Evolutionary conservation across 352 stramenopile species (phyloP).

Genomic region (Pythium sp.): DNA sequence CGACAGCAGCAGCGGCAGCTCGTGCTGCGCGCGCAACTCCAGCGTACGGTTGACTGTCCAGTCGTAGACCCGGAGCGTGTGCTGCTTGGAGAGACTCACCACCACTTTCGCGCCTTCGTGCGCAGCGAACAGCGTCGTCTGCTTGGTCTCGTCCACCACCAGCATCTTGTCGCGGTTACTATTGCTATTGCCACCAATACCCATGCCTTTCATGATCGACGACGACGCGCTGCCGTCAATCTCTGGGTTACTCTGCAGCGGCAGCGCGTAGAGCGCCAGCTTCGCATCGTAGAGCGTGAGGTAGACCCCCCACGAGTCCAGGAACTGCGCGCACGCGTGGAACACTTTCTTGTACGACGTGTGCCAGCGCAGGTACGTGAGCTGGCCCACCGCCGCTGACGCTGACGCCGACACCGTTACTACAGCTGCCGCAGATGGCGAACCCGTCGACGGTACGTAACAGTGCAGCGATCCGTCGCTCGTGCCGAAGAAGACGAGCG

Average conservation of each 20-base stretch:
- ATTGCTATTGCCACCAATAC: slow-evolving; percentile 2
- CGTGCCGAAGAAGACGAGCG: slow-evolving; percentile 55
- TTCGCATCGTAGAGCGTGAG: slow-evolving; percentile 55
- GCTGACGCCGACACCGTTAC: background rate
- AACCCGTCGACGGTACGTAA: slow-evolving; percentile 33
- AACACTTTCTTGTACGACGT: slow-evolving; percentile 61
- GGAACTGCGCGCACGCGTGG: slow-evolving; percentile 43
- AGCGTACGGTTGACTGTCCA: slow-evolving; percentile 60
- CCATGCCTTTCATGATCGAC: slow-evolving; percentile 17
- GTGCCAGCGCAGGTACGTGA: slow-evolving; percentile 42
- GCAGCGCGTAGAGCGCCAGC: slow-evolving; percentile 59
- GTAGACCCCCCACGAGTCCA: slow-evolving; percentile 73
- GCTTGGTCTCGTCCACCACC: slow-evolving; percentile 61
- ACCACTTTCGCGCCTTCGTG: slow-evolving; percentile 59
- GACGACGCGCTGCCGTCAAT: slow-evolving; percentile 27
- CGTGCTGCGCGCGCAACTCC: slow-evolving; percentile 53
- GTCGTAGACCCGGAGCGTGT: slow-evolving; percentile 68
- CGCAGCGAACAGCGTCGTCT: slow-evolving; percentile 44
- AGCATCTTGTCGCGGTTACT: slow-evolving; percentile 27
- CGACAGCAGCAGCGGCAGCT: slow-evolving; percentile 32
- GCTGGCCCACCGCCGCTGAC: slow-evolving; percentile 1
- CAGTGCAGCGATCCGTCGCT: slow-evolving; percentile 60
- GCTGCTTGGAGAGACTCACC: slow-evolving; percentile 54
- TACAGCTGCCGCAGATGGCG: background rate
- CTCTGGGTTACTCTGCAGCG: slow-evolving; percentile 45